Conservation (phyloP, 1,284 basidiomycete species). For the Moesziomyces sp. region DNA sequence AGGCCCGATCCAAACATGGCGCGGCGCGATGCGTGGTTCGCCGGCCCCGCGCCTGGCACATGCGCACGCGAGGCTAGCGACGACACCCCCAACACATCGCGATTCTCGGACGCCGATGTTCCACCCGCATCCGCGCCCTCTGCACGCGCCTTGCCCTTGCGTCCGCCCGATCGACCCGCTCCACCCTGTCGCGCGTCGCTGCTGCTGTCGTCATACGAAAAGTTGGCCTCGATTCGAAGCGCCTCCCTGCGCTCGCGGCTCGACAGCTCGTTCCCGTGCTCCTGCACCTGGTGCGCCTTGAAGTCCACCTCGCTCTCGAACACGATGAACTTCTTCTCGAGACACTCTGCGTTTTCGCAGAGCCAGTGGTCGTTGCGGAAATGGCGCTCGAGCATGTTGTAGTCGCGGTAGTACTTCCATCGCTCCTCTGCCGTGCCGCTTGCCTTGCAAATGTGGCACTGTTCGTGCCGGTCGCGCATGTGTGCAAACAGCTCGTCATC, state of each 20-base stretch:
- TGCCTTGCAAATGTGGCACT: constrained; percentile 86
- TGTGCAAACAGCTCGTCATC: constrained; percentile 93
- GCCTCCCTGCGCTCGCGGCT: constrained; percentile 81
- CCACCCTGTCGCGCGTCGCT: constrained; percentile 47
- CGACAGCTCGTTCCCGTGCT: constrained; percentile 84
- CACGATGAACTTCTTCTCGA: constrained; percentile 91
- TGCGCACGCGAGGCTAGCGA: constrained; percentile 68
- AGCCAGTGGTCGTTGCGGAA: constrained; percentile 76
- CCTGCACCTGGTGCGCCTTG: constrained; percentile 88
- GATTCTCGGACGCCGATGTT: constrained; percentile 3
- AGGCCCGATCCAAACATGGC: constrained; percentile 49
- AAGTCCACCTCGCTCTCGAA: constrained; percentile 87
- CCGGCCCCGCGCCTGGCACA: constrained; percentile 56
- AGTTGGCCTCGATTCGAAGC: constrained; percentile 81
- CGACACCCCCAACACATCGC: constrained; percentile 44
- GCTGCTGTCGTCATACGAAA: constrained; percentile 76
- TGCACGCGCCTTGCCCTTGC: constrained; percentile 20
- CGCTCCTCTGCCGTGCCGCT: constrained; percentile 56
- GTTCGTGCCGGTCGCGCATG: constrained; percentile 92
- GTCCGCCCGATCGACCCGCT: constrained; percentile 9
- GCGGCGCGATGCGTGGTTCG: constrained; percentile 43
- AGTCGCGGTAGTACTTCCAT: constrained; percentile 62
- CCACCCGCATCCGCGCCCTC: constrained; percentile 1
- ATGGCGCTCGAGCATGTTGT: constrained; percentile 65
- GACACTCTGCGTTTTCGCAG: constrained; percentile 80